Evolutionary conservation across 2,329 filamentous ascomycete species (phyloP).

Genomic region (Pestalotiopsis fici): DNA sequence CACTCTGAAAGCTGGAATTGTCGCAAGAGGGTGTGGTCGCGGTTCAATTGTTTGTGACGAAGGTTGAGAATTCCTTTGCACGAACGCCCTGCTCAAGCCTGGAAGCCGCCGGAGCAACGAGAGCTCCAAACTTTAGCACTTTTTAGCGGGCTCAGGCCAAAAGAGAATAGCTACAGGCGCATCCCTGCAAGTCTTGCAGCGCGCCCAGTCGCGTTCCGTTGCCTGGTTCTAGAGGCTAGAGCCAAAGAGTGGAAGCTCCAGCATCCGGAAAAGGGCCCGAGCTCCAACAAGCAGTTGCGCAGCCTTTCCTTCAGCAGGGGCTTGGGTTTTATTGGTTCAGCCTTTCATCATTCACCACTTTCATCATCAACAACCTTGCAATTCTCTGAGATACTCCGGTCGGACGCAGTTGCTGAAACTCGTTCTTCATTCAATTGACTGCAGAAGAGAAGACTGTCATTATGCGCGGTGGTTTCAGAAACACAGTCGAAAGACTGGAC

Average conservation of each 20-base stretch:
- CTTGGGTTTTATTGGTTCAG: not conserved
- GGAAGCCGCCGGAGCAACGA: not conserved
- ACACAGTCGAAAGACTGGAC: conserved; percentile 89
- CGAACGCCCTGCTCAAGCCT: not conserved
- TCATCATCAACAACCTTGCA: not conserved
- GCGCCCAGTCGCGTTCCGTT: not conserved
- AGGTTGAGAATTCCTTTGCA: not conserved
- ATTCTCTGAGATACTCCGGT: not conserved
- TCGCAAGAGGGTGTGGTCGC: not conserved
- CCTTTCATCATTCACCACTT: not conserved
- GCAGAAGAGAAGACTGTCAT: conserved; percentile 13
- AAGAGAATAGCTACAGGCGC: not conserved
- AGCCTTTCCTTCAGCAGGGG: not conserved
- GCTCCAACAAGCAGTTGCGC: not conserved
- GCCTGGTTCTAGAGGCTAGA: not conserved
- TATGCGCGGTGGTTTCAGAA: conserved; percentile 53
- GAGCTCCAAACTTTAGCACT: not conserved
- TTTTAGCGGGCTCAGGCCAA: not conserved
- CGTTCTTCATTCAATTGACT: not conserved
- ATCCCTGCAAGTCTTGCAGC: not conserved
- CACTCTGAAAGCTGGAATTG: not conserved
- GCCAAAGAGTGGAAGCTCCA: not conserved
- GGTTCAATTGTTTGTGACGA: not conserved
- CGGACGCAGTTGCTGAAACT: not conserved
- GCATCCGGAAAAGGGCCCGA: not conserved